These are phyloP conservation scores for Kuraishia piskuri DNA, from an alignment of 805 yeast species.

Conservation along the genomic window DNA sequence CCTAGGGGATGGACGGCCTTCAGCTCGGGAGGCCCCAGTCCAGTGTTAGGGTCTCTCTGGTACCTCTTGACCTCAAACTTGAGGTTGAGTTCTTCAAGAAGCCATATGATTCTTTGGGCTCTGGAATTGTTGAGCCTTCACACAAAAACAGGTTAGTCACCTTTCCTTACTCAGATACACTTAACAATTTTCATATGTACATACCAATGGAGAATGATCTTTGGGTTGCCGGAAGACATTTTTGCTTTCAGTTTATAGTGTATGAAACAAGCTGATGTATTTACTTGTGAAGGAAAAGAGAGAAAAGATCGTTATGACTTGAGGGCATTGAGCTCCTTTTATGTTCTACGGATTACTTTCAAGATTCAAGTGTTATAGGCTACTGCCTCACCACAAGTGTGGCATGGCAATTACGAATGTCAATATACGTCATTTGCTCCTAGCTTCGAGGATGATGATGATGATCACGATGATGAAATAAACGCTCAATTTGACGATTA, in stretches of 20 bases:
- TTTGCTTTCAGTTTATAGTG: too few relatives aligned
- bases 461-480: too few relatives aligned
- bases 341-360: too few relatives aligned
- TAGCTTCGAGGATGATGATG: too few relatives aligned
- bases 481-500: too few relatives aligned
- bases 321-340: too few relatives aligned
- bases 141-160: neutral
- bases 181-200: neutral
- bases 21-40: constrained; percentile 26
- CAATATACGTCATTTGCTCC: too few relatives aligned
- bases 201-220: constrained; percentile 1
- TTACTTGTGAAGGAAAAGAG: neutral
- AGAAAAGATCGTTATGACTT: neutral
- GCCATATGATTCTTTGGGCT: constrained; percentile 54
- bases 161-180: neutral
- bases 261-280: too few relatives aligned
- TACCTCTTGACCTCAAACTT: constrained; percentile 47
- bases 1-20: constrained; percentile 53
- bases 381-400: too few relatives aligned
- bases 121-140: constrained; percentile 45
- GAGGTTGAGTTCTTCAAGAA: constrained; percentile 49
- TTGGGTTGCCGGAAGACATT: neutral
- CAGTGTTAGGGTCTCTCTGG: constrained; percentile 32
- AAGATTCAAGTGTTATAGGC: too few relatives aligned
- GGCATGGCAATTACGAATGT: too few relatives aligned